phyloP scores from a whole-genome alignment of 2,329 filamentous ascomycete species.

The Gaeumannomyces tritici region DNA sequence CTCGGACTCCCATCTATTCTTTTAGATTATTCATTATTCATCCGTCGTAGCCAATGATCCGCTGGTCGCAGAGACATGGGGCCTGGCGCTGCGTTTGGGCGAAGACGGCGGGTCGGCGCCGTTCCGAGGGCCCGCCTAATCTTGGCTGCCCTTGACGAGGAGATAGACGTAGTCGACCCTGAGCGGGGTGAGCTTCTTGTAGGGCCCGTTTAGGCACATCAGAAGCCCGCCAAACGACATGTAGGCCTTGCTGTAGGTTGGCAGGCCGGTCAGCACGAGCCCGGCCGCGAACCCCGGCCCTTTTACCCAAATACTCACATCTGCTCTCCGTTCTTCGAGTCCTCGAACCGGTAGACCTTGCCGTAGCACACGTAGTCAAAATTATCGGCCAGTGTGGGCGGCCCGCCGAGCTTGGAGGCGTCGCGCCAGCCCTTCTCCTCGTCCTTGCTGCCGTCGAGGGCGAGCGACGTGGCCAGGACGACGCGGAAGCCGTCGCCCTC shows the following conservation, averaged over 20 bases:
- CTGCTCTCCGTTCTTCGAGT: slow-evolving; percentile 66
- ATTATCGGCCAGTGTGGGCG: slow-evolving; percentile 61
- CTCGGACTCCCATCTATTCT: no score
- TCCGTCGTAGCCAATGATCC: not conserved
- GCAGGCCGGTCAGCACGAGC: slow-evolving; percentile 2
- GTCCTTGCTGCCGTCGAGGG: slow-evolving; percentile 75
- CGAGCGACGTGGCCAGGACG: slow-evolving; percentile 74
- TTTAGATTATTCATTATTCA: not conserved
- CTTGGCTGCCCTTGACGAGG: slow-evolving; percentile 46
- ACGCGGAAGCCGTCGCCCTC: slow-evolving; percentile 70
- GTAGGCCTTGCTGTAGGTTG: slow-evolving; percentile 67
- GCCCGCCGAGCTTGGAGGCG: slow-evolving; percentile 42
- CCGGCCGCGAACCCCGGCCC: not conserved
- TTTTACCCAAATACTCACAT: slow-evolving; percentile 54
- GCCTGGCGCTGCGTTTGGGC: not conserved
- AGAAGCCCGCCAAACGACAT: slow-evolving; percentile 88
- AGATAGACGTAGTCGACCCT: slow-evolving; percentile 92
- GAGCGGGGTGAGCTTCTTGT: slow-evolving; percentile 87
- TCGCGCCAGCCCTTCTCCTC: slow-evolving; percentile 77
- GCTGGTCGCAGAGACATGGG: not conserved
- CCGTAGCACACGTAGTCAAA: slow-evolving; percentile 85
- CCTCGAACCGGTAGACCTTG: slow-evolving; percentile 83
- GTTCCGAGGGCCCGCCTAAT: not conserved
- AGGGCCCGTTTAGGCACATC: slow-evolving; percentile 84
- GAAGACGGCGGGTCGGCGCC: not conserved